Conservation (phyloP, 768 basidiomycete genomes). For the Peribolospora kevripleyi region DNA sequence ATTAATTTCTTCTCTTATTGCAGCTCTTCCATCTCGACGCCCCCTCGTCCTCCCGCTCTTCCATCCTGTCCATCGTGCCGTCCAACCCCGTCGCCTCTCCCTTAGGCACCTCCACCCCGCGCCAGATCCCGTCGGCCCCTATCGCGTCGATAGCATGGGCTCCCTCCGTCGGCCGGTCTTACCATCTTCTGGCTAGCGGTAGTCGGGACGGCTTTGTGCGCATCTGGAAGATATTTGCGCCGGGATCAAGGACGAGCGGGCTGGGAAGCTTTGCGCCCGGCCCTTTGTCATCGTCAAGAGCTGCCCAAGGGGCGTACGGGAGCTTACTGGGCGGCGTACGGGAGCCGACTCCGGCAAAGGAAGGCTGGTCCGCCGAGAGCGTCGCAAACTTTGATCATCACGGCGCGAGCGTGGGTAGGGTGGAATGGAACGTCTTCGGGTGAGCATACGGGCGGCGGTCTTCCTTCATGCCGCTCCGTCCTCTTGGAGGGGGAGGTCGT, state of each 20-base stretch:
- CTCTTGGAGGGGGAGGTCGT: neutral
- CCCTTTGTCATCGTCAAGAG: neutral
- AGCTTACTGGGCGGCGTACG: constrained; percentile 20
- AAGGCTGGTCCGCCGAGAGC: constrained; percentile 43
- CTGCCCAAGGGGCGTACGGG: constrained; percentile 7
- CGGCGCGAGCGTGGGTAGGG: constrained; percentile 19
- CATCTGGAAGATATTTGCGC: constrained; percentile 63
- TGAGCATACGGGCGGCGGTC: constrained; percentile 14
- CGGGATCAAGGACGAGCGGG: constrained; percentile 23
- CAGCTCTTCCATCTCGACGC: constrained; percentile 49
- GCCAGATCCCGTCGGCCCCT: constrained; percentile 25
- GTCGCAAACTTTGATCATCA: constrained; percentile 54
- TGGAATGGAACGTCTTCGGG: constrained; percentile 90
- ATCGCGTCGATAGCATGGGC: constrained; percentile 80
- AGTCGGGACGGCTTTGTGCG: constrained; percentile 64
- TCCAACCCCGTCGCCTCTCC: constrained; percentile 12
- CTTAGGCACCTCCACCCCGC: constrained; percentile 19
- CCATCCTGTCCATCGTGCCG: constrained; percentile 18
- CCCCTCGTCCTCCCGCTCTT: constrained; percentile 28
- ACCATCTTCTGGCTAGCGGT: constrained; percentile 82
- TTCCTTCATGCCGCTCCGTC: neutral
- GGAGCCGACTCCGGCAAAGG: constrained; percentile 24
- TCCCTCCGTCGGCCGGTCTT: constrained; percentile 73
- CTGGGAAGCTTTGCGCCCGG: constrained; percentile 12
- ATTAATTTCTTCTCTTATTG: neutral